Base-by-base conservation (phyloP, 768 basidiomycete genomes). In the Phylloporus sp. region DNA sequence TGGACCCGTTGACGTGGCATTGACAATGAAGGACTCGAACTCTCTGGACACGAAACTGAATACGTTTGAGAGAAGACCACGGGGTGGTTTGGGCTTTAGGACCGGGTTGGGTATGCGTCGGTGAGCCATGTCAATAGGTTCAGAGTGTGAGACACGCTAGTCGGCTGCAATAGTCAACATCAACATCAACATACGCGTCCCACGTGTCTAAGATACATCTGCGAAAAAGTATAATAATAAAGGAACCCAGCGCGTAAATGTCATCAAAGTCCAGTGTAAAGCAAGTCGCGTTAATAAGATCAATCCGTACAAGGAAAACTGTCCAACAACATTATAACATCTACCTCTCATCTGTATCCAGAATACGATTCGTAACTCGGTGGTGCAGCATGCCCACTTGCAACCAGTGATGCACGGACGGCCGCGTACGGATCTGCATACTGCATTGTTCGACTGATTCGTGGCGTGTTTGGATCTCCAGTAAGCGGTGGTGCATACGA, bases 371-470 rank as follows among this genome's bases (percentile, higher is more conserved):
- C 80, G 65, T 83, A 83, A 53, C 74, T 75, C 13, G 80, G 80
- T 9, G 79, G 76, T 20, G 59, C 47, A 8, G 73, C 45, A n/a
- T 70, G 56, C 48, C 59, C 61, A 22, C 49, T 65, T 54, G 64
- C 54, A 49, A 67, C 27, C 66, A 88, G 67, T 5, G 77, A 75
- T 8, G 85, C 85, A 16, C 88, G 77, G 31, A 92, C 88, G 11
- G 85, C 86, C 12, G 89, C 87, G 62, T 92, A 93, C 9, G 91
- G 91, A 62, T 93, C 86, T 22, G 90, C 91, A 61, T 92, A 90
- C 66, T 94, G 91, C 92, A 95, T 94, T 48, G 93, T 95, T 65
- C 91, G 73, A 68, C 91, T 93, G 34, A 93, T 73, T 24, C 82
- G 79, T 26, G 77, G 75, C 0, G 73, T 65, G 15, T 59, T 70